phyloP scores from a whole-genome alignment of 352 stramenopile genomes.

The Globisporangium cylindrosporum region DNA sequence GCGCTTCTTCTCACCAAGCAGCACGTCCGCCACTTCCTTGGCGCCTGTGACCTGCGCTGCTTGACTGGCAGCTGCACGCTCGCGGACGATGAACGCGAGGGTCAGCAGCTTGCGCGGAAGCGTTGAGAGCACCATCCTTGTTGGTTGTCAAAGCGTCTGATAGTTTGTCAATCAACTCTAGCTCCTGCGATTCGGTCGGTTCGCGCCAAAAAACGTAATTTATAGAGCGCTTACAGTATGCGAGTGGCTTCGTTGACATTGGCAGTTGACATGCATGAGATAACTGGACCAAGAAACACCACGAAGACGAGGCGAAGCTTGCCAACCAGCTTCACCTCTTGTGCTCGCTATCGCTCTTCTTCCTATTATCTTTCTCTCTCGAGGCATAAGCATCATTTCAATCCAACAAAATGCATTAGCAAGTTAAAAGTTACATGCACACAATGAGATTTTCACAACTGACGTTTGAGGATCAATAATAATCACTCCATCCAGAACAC shows the following conservation, averaged over 20 bases:
- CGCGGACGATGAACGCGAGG: constrained; percentile 46
- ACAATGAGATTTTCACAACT: neutral
- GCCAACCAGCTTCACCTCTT: too few relatives aligned
- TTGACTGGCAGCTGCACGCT: constrained; percentile 3
- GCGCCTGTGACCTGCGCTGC: neutral
- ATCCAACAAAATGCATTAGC: neutral
- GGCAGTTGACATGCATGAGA: too few relatives aligned
- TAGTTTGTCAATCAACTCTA: too few relatives aligned
- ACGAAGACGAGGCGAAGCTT: too few relatives aligned
- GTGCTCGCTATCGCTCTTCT: too few relatives aligned
- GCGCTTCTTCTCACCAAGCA: constrained; percentile 89
- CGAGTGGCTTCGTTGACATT: too few relatives aligned
- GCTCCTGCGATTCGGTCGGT: too few relatives aligned
- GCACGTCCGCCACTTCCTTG: constrained; percentile 30
- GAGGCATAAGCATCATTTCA: neutral
- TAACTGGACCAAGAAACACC: too few relatives aligned
- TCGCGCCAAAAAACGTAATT: too few relatives aligned
- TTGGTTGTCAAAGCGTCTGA: too few relatives aligned
- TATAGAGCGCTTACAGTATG: too few relatives aligned
- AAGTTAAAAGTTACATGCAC: constrained; percentile 4
- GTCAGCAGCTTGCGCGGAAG: constrained; percentile 54
- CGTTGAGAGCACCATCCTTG: constrained; percentile 21
- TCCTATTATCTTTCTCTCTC: too few relatives aligned
- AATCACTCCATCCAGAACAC: neutral
- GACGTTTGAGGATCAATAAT: neutral